Conservation (phyloP, 2,329 filamentous ascomycete genomes). For the Trichoderma semiorbis region DNA sequence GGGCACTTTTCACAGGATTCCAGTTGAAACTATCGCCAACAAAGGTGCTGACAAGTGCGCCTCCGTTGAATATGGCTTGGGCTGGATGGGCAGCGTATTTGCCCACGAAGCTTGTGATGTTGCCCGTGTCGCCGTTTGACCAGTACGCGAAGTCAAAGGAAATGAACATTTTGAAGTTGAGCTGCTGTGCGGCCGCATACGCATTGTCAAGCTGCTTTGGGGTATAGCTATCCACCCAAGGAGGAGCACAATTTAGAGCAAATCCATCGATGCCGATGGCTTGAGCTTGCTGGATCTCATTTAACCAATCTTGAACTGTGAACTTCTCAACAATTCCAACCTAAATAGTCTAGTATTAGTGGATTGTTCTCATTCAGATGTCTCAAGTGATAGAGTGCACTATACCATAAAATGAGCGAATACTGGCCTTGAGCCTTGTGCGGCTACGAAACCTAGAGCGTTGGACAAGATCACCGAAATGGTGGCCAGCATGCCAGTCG, state of each 20-base stretch:
- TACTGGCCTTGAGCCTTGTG: conserved; percentile 6
- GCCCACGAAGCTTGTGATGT: conserved; percentile 21
- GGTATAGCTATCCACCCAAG: conserved; percentile 23
- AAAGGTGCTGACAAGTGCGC: conserved; percentile 25
- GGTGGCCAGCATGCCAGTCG: neutral
- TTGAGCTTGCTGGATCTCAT: conserved; percentile 23
- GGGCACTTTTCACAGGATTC: conserved; percentile 22
- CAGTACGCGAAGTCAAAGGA: conserved; percentile 27
- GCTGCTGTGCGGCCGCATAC: conserved; percentile 21
- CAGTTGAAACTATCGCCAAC: conserved; percentile 25
- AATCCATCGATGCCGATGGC: conserved; percentile 25
- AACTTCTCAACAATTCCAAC: conserved; percentile 24
- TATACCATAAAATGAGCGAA: conserved; percentile 20
- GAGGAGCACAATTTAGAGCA: conserved; percentile 24
- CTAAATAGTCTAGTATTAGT: neutral
- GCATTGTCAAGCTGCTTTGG: conserved; percentile 23
- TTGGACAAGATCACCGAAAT: neutral
- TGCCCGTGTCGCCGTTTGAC: conserved; percentile 21
- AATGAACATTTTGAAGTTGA: conserved; percentile 25
- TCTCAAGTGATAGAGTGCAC: neutral
- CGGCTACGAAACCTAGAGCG: neutral
- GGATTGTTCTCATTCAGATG: neutral
- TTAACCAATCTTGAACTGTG: conserved; percentile 23
- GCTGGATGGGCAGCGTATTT: conserved; percentile 21
- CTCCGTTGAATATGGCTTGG: conserved; percentile 23